These are phyloP conservation scores for Boletus reticulatus DNA, from an alignment of 768 basidiomycete species.

Conservation along the genomic window DNA sequence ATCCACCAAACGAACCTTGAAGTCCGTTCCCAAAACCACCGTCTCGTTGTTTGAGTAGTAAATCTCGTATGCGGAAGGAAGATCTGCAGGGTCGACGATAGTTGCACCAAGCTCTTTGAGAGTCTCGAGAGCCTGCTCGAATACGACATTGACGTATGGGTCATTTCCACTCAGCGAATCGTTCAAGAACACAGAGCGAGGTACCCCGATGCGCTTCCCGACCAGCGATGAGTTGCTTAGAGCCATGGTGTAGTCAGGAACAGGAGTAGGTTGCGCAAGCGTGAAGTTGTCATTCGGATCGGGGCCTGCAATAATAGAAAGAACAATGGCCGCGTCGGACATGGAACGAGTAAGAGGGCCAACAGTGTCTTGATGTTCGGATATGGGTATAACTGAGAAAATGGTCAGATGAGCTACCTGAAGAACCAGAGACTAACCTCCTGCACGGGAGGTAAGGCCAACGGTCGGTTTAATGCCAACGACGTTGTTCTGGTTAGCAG, in stretches of 20 bases:
- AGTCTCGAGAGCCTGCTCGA: too few relatives aligned
- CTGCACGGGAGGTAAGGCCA: slow-evolving; percentile 56
- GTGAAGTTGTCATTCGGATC: slow-evolving; percentile 58
- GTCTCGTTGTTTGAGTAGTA: slow-evolving; percentile 50
- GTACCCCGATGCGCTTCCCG: too few relatives aligned
- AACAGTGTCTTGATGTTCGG: slow-evolving; percentile 55
- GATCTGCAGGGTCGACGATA: too few relatives aligned
- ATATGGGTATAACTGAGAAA: slow-evolving; percentile 51
- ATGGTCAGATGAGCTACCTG: not conserved
- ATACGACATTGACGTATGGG: too few relatives aligned
- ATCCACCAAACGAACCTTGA: slow-evolving; percentile 44
- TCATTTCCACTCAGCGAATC: too few relatives aligned
- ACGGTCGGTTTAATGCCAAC: slow-evolving; percentile 62
- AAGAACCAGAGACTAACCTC: slow-evolving; percentile 36
- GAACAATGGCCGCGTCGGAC: slow-evolving; percentile 52
- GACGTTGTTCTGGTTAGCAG: slow-evolving; percentile 49
- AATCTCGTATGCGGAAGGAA: slow-evolving; percentile 45
- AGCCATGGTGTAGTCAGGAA: slow-evolving; percentile 58
- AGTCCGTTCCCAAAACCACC: slow-evolving; percentile 52
- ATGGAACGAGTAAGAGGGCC: slow-evolving; percentile 56
- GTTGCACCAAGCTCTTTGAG: too few relatives aligned
- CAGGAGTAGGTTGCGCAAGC: slow-evolving; percentile 44
- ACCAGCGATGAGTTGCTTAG: too few relatives aligned
- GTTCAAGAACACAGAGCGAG: too few relatives aligned
- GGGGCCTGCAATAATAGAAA: slow-evolving; percentile 54